Conservation (phyloP, 352 stramenopile species). For the Phytophthora nicotianae region DNA sequence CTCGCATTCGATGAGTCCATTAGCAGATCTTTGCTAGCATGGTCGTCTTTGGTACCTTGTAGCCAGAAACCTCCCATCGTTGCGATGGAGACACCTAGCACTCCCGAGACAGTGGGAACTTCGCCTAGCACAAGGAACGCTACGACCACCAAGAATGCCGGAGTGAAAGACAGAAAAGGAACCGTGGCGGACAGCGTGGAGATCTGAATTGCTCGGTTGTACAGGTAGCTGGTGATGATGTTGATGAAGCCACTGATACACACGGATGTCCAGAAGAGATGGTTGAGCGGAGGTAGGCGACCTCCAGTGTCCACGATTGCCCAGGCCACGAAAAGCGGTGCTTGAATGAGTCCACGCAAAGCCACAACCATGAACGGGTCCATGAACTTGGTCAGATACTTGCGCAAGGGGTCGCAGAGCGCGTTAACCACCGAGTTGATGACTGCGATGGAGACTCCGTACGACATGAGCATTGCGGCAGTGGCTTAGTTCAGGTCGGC, state of each 20-base stretch:
- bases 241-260: conserved; percentile 78
- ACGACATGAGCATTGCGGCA: conserved; percentile 58
- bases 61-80: conserved; percentile 78
- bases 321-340: conserved; percentile 73
- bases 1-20: conserved; percentile 61
- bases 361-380: conserved; percentile 82
- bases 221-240: conserved; percentile 84
- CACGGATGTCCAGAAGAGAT: conserved; percentile 83
- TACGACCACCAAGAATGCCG: conserved; percentile 75
- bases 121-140: conserved; percentile 79
- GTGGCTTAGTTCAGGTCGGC: not conserved
- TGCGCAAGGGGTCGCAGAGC: conserved; percentile 81
- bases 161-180: conserved; percentile 83
- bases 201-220: conserved; percentile 86
- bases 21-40: conserved; percentile 50
- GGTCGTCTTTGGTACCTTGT: conserved; percentile 56
- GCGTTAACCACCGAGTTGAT: conserved; percentile 84
- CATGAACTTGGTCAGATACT: conserved; percentile 86
- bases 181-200: conserved; percentile 78
- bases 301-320: conserved; percentile 60
- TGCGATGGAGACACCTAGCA: conserved; percentile 73
- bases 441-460: conserved; percentile 74
- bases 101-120: conserved; percentile 64
- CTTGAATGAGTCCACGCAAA: conserved; percentile 69
- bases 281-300: conserved; percentile 64